phyloP scores from a whole-genome alignment of 2,329 filamentous ascomycete species.

The Cladosporium halotolerans region DNA sequence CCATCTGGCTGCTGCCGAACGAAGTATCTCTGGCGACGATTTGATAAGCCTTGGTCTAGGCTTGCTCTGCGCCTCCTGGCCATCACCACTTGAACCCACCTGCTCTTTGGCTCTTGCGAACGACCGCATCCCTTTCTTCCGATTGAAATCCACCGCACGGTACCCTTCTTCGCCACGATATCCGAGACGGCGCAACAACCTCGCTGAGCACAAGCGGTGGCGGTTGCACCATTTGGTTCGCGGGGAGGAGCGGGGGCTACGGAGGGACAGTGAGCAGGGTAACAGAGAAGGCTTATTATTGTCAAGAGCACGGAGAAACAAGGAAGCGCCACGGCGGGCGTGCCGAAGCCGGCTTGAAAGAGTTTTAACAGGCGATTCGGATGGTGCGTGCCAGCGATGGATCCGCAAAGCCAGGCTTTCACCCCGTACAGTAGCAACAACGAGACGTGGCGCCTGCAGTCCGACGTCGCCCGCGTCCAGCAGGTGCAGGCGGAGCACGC shows the following conservation, averaged over 20 bases:
- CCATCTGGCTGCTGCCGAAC: no score
- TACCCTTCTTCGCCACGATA: no score
- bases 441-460: constrained; percentile 59
- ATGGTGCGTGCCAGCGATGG: constrained; percentile 41
- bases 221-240: background rate
- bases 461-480: constrained; percentile 56
- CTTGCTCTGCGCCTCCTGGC: no score
- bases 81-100: no score
- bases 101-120: no score
- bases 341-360: constrained; percentile 11
- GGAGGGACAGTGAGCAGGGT: no score
- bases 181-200: no score
- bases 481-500: constrained; percentile 55
- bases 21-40: no score
- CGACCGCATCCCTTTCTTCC: no score
- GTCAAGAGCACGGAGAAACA: background rate
- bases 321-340: background rate
- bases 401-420: constrained; percentile 56
- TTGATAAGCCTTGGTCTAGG: no score
- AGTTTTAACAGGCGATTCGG: constrained; percentile 15
- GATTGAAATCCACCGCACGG: no score
- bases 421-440: constrained; percentile 48
- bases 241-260: background rate
- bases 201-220: background rate
- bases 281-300: background rate